Base-by-base conservation (phyloP, 371 early-diverging fungal genomes). In the Rhizomucor pusillus region DNA sequence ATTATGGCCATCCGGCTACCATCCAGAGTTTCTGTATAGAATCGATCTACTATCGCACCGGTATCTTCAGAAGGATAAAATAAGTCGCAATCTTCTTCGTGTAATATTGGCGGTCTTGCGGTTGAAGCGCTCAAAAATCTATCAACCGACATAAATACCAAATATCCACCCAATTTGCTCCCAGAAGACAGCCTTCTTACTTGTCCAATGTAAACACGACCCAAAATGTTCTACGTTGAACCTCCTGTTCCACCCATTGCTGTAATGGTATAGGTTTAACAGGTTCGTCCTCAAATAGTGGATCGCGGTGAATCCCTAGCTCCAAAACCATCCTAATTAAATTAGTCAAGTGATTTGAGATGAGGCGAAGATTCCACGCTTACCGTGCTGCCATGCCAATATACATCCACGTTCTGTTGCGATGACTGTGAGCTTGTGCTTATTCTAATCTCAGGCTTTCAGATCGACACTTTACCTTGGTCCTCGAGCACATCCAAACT, bases 331-430 rank as follows among this genome's bases (percentile, higher is more conserved):
- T 79, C 11, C 87, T 60, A 43, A 37, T 19, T 2, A 46, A 44
- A 47, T 33, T 23, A 45, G 23, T 50, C 19, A 35, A 40, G 51
- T 23, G 18, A 24, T 20, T 39, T 2, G 10, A 6, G 10, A 16
- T 6, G 7, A 35, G 39, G 7, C 5, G 43, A 18, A 14, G 49
- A 12, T 14, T 37, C 16, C 13, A 41, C 29, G 24, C 45, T 40
- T 52, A 65, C 65, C 66, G 56, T 16, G 80, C 69, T 4, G 87
- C 84, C 63, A 85, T 75, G 13, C 85, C 86, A 1, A 68, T 62
- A 60, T 79, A 84, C 77, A 79, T 81, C 85, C 85, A 87, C 9
- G 77, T 69, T 22, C 81, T 75, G 55, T n/a, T n/a, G 14, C 7
- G 25, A 54, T 48, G 29, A 41, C 33, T 36, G 40, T 29, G 7